Conservation (phyloP, 768 basidiomycete genomes). For the Tylopilus felleus region DNA sequence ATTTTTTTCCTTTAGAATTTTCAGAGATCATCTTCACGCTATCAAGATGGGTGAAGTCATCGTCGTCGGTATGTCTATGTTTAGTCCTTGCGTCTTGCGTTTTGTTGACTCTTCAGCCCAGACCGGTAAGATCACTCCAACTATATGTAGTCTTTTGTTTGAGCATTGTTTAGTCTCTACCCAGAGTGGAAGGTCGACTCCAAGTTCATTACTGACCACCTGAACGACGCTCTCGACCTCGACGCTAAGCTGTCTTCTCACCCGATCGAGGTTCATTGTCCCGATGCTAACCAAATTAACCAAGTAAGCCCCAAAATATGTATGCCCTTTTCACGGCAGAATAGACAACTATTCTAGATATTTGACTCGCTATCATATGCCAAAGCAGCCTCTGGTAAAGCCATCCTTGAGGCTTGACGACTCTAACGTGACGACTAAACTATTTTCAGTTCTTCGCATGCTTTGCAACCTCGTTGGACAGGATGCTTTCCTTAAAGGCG, state of each 20-base stretch:
- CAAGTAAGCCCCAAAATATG: conserved; percentile 40
- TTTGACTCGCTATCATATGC: conserved; percentile 88
- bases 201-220: conserved; percentile 74
- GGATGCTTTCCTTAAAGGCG: conserved; percentile 81
- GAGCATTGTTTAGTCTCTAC: conserved; percentile 48
- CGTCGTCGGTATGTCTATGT: conserved; percentile 60
- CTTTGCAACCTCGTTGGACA: conserved; percentile 85
- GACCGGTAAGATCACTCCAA: conserved; percentile 47
- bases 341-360: conserved; percentile 46
- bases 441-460: conserved; percentile 83
- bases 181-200: conserved; percentile 87
- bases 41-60: conserved; percentile 84
- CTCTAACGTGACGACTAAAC: not conserved
- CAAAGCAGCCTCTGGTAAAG: conserved; percentile 72
- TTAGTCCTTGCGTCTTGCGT: not conserved
- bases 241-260: conserved; percentile 88
- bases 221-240: conserved; percentile 72
- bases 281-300: conserved; percentile 81
- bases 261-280: conserved; percentile 89
- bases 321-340: not conserved
- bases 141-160: not conserved
- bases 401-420: not conserved
- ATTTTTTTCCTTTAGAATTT: not conserved
- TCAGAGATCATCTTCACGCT: conserved; percentile 1
- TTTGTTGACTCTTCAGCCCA: conserved; percentile 24